Evolutionary conservation across 176 grass and related monocot species (phyloP), one percentile per base, ranked within the genome.

Genomic region (Guadua angustifolia): DNA sequence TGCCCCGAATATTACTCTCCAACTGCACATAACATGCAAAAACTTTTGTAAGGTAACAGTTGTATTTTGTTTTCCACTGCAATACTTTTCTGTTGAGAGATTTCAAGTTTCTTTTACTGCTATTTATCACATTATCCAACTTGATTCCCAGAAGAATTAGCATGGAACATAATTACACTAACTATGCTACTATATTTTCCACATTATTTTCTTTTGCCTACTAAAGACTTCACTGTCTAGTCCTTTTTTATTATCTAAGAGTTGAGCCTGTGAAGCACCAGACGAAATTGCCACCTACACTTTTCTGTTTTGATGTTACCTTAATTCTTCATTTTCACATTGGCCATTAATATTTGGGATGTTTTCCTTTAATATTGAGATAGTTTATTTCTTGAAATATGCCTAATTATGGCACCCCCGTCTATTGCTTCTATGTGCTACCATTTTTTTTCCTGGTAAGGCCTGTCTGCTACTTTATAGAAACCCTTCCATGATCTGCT

Each of bases 1-100:
- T 88, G 80, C 77, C 87, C 76, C 91, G 90, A 69, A 99, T 92
- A 79, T 89, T 95, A 73, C 81, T 90, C 86, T 99, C 97, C 86
- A 99, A 63, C 97, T 96, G 91, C 86, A 83, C 69, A 82, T 33
- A 81, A 78, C 40, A 88, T 61, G 44, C 63, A 79, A 72, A 4
- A 77, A 78, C 7, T 66, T 72, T 66, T 59, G 10, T 79, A 55
- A 25, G 40, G 79, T 67, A 73, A 59, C 38, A 88, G 51, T 25
- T 17, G 7, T 22, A 26, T 52, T 78, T 79, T 77, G 42, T 75
- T 75, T 75, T 50, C 14, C 17, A 75, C 69, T 68, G 52, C 25
- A 85, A 77, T 62, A 77, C 50, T 57, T 77, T 73, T 81, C 76
- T 36, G 11, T 13, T 15, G 12, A 33, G 17, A 42, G 32, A 44